Base-by-base conservation (phyloP, 257 asterid species). In the Vinca minor region DNA sequence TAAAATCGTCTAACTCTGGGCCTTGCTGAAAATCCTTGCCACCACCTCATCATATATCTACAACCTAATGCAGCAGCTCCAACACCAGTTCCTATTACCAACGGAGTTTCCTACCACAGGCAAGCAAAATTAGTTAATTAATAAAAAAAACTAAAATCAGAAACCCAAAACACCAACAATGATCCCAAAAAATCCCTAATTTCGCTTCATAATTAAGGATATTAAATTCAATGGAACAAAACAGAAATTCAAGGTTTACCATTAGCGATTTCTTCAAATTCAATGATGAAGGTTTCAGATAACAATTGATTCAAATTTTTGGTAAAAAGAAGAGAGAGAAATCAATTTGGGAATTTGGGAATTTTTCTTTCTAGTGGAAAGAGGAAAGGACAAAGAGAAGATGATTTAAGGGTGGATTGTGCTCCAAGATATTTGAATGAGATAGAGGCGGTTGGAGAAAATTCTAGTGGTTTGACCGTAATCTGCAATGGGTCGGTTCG, bases 41-140 rank as follows among this genome's bases (percentile, higher is more conserved):
- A 88, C 39, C 83, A 87, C 69, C 74, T 77, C 12, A 86, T 41
- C 73, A 79, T 44, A 62, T 80, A 83, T 72, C 73, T 70, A 63
- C 85, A 86, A 31, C 88, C 78, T 69, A 83, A 66, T 18, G 96
- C 96, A 64, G 84, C 84, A 18, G 78, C 71, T 57, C 95, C 95
- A 55, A 83, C 80, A 0, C 83, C 59, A 39, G 81, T 77, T 10
- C 86, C 85, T 14, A 84, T 44, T 13, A 78, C 60, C 36, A 80
- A 13, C 14, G 85, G 76, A 17, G 89, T 38, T 29, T 77, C 84
- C 96, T 85, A 67, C n/a, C n/a, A n/a, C n/a, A n/a, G n/a, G n/a
- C n/a, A 49, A 21, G 58, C 38, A 8, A 28, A 52, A 68, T 60
- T 25, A 26, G 34, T 10, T 48, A 11, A 36, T 26, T 8, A 34